phyloP scores from a whole-genome alignment of 2,329 filamentous ascomycete genomes.

The Epichloe gansuensis region DNA sequence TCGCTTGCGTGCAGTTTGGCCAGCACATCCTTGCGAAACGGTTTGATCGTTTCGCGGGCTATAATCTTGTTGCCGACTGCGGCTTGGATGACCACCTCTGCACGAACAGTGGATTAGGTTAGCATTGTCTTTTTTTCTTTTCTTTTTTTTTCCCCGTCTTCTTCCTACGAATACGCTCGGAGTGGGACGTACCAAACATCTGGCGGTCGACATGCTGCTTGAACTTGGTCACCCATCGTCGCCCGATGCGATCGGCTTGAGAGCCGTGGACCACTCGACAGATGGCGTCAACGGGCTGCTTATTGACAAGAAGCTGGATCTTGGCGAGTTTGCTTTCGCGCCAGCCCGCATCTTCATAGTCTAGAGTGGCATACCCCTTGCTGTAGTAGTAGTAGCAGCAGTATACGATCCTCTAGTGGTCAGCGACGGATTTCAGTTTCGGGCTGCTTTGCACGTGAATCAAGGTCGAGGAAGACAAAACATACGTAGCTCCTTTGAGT shows the following conservation, averaged over 20 bases:
- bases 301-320: constrained; percentile 87
- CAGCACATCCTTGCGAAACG: constrained; percentile 89
- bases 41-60: constrained; percentile 88
- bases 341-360: constrained; percentile 95
- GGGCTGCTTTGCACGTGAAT: no score
- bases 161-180: neutral
- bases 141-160: neutral
- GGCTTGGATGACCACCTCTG: constrained; percentile 87
- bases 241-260: constrained; percentile 68
- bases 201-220: constrained; percentile 93
- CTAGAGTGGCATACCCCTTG: constrained; percentile 89
- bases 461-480: neutral
- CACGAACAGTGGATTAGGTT: neutral
- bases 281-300: constrained; percentile 84
- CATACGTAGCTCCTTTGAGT: constrained; percentile 68
- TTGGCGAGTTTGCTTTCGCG: constrained; percentile 70
- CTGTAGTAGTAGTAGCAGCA: constrained; percentile 10
- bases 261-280: constrained; percentile 77
- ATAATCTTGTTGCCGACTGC: constrained; percentile 72
- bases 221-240: constrained; percentile 88
- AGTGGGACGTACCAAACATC: constrained; percentile 54
- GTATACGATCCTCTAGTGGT: no score
- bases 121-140: neutral
- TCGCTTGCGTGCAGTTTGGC: constrained; percentile 90
- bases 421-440: neutral